A percentile compares a stretch with the other conserved stretches of the same genome.
Conservation (phyloP, 1,284 basidiomycete genomes). For the Heterobasidion occidentale region DNA sequence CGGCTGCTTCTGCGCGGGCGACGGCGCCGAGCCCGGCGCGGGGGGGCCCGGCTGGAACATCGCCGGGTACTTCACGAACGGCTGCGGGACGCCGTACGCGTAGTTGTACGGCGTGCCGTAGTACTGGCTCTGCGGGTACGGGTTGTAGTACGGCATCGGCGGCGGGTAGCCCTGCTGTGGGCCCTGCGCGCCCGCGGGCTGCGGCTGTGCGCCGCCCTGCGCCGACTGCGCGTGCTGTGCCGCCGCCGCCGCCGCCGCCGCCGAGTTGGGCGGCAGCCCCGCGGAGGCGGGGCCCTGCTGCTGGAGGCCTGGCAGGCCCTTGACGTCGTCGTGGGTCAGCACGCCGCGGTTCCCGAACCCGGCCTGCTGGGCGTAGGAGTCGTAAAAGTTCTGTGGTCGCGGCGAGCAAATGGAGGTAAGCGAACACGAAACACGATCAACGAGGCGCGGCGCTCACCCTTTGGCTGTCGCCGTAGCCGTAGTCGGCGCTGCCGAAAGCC, state of each 20-base stretch:
- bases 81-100: constrained; percentile 59
- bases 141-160: constrained; percentile 56
- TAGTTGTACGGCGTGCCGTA: constrained; percentile 67
- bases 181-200: constrained; percentile 47
- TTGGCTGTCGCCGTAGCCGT: constrained; percentile 56
- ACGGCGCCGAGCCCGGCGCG: constrained; percentile 53
- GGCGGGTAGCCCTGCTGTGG: constrained; percentile 56
- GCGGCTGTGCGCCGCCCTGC: constrained; percentile 39
- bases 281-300: constrained; percentile 41
- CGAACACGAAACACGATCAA: neutral
- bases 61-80: constrained; percentile 66
- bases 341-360: constrained; percentile 53
- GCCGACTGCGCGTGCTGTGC: constrained; percentile 43
- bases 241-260: constrained; percentile 30
- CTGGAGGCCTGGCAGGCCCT: constrained; percentile 51
- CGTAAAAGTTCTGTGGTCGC: constrained; percentile 55
- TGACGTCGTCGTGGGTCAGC: constrained; percentile 66
- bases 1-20: constrained; percentile 54
- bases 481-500: constrained; percentile 57
- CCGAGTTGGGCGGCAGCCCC: constrained; percentile 40
- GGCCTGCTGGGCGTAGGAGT: constrained; percentile 54
- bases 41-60: constrained; percentile 65
- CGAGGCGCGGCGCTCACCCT: constrained; percentile 34
- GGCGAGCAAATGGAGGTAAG: neutral
- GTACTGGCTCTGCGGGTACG: constrained; percentile 67